A percentile compares a stretch with the other conserved stretches of the same genome.
Evolutionary conservation across 2,329 filamentous ascomycete genomes (phyloP).

Genomic region (Alternaria brassicicola): DNA sequence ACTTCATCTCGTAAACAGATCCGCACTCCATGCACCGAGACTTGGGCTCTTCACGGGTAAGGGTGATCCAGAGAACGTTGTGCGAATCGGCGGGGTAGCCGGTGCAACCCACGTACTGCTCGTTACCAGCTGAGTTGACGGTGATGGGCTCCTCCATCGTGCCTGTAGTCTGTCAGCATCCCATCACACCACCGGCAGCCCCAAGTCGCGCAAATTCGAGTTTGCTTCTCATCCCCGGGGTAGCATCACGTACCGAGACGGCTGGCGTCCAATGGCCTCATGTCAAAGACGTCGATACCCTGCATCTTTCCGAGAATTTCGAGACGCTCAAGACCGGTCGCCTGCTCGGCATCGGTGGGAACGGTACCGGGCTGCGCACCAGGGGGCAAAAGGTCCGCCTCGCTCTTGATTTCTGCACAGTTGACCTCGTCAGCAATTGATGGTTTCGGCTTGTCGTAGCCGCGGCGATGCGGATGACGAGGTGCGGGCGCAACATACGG

Average conservation of each 20-base stretch:
- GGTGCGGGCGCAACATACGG: conserved; percentile 43
- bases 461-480: conserved; percentile 2
- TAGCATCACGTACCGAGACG: conserved; percentile 69
- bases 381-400: conserved; percentile 82
- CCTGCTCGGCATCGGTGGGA: conserved; percentile 92
- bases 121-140: conserved; percentile 89
- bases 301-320: conserved; percentile 99
- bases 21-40: conserved; percentile 98
- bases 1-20: conserved; percentile 97
- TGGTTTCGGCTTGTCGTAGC: conserved; percentile 6
- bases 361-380: conserved; percentile 83
- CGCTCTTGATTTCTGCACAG: conserved; percentile 75
- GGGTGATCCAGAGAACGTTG: conserved; percentile 84
- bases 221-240: background rate
- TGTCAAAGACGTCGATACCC: conserved; percentile 96
- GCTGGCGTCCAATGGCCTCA: conserved; percentile 92
- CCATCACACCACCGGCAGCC: conserved; percentile 2
- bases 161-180: conserved; percentile 58
- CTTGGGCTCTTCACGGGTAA: conserved; percentile 85
- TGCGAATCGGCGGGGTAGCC: conserved; percentile 93
- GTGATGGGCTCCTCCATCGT: conserved; percentile 85
- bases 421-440: conserved; percentile 37
- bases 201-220: background rate
- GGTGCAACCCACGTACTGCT: conserved; percentile 97
- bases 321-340: conserved; percentile 96